Base-by-base conservation (phyloP, 345 rosid genomes). In the Excoecaria agallocha region DNA sequence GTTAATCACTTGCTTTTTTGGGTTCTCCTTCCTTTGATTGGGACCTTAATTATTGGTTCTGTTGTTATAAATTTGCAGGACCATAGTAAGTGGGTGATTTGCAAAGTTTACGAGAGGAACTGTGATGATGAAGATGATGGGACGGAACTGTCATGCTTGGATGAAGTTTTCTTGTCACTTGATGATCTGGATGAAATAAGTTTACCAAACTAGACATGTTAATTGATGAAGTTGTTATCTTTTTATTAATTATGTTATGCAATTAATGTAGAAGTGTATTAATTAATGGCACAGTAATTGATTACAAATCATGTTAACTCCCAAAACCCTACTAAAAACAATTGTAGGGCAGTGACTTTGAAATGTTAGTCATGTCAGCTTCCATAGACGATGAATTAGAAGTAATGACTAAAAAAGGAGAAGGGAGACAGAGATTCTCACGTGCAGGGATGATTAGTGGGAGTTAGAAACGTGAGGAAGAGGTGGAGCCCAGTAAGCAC, bases 161-260 rank as follows among this genome's bases (percentile, higher is more conserved):
- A 92, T 70, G 98, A 94, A 87, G 97, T 94, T 20, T 94, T 94
- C 77, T 76, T 94, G 76, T 92, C 98, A 11, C 76, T 94, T 78
- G 98, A 94, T 58, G 98, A 94, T 79, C 86, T 92, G 35, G 98
- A 94, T 66, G 98, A 94, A 84, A 92, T 92, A 71, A 92, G 94
- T 85, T 84, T 89, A 79, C 91, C 97, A 12, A 85, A 82, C 49
- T 84, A 82, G 70, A n/a, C 38, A 48, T 60, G 12, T 0, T 6
- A 38, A 13, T 57, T 9, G 11, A 25, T 8, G 48, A 13, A 25
- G 41, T 2, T 19, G 48, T 49, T 12, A 16, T 30, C 13, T 16
- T 12, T 60, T 8, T 48, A 5, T 48, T 39, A 37, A 12, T 58
- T 24, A 43, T n/a, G 17, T 24, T 9, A 52, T 73, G 54, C 54